phyloP scores from a whole-genome alignment of 495 filamentous ascomycete genomes.

The Aspergillus affinis region DNA sequence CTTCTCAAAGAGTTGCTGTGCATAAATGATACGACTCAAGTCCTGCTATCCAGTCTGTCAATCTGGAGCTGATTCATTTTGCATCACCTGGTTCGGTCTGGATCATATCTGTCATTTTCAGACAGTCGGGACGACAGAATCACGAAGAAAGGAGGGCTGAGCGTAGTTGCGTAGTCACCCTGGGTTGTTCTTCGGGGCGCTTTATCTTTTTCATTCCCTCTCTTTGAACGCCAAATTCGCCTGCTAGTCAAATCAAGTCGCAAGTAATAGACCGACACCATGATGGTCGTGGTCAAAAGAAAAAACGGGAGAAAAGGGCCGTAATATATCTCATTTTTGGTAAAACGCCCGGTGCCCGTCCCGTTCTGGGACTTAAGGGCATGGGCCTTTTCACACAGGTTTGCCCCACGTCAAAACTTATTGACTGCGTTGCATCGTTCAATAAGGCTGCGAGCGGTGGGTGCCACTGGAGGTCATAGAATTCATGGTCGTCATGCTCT shows the following conservation, averaged over 20 bases:
- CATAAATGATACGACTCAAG: slow-evolving; percentile 1
- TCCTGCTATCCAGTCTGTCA: not conserved
- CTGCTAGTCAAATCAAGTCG: not conserved
- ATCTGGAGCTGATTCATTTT: not conserved
- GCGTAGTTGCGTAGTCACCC: slow-evolving; percentile 21
- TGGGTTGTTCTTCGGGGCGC: slow-evolving; percentile 1
- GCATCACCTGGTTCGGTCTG: slow-evolving; percentile 8
- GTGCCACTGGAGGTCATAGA: slow-evolving; percentile 9
- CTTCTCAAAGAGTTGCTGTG: not conserved
- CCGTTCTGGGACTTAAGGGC: not conserved
- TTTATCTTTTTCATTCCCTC: not conserved
- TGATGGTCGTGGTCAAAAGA: not conserved
- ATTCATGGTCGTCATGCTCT: slow-evolving; percentile 13
- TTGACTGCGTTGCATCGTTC: slow-evolving; percentile 13
- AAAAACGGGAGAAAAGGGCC: not conserved
- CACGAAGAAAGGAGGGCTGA: slow-evolving; percentile 9
- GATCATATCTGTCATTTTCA: slow-evolving; percentile 13
- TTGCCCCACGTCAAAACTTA: not conserved
- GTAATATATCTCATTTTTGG: not conserved
- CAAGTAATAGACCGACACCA: not conserved
- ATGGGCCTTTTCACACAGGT: not conserved
- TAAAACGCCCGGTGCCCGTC: not conserved
- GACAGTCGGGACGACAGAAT: slow-evolving; percentile 12
- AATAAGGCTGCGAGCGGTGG: slow-evolving; percentile 8
- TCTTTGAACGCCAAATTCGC: not conserved